Evolutionary conservation across 78 protist species (phyloP).

Genomic region (Emiliania huxleyi): DNA sequence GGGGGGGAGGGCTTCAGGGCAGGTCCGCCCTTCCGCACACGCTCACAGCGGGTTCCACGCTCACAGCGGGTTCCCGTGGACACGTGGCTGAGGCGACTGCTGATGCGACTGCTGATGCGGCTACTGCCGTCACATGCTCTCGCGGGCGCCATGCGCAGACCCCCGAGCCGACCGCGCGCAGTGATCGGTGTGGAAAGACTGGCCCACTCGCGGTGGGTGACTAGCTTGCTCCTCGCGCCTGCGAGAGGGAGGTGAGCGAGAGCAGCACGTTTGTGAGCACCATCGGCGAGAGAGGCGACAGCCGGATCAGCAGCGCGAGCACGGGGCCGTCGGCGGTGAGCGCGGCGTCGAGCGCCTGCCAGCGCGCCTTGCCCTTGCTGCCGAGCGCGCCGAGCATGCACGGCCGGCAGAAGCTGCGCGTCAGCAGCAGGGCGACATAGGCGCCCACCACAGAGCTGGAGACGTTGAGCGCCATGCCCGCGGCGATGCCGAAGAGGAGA

Average conservation of each 20-base stretch:
- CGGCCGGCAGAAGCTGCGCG: neutral
- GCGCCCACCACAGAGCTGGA: neutral
- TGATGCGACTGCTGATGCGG: too few species aligned
- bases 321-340: neutral
- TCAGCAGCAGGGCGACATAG: neutral
- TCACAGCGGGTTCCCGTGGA: too few species aligned
- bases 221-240: too few species aligned
- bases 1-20: too few species aligned
- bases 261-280: neutral
- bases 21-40: too few species aligned
- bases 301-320: neutral
- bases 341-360: neutral
- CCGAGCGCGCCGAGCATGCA: neutral
- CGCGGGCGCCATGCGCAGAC: too few species aligned
- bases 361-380: neutral
- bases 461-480: neutral
- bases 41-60: too few species aligned
- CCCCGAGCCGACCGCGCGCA: too few species aligned
- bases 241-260: neutral
- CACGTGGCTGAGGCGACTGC: too few species aligned
- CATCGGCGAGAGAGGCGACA: neutral
- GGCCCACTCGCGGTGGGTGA: too few species aligned
- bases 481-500: neutral
- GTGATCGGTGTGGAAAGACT: too few species aligned
- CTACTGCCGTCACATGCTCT: too few species aligned